These are phyloP conservation scores for Daldinia concentrica DNA, from an alignment of 495 filamentous ascomycete genomes.

Conservation along the genomic window DNA sequence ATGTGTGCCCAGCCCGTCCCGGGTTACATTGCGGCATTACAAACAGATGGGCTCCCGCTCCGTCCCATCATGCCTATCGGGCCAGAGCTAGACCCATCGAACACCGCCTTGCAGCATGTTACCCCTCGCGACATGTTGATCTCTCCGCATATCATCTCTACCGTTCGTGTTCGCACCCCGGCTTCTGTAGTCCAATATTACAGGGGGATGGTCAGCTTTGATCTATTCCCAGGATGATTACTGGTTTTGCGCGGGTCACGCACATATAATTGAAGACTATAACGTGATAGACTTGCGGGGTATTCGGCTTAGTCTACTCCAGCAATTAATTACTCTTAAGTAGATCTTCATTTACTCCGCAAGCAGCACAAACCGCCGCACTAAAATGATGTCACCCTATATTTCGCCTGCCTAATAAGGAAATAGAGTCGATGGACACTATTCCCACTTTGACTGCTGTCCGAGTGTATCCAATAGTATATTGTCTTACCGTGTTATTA, in stretches of 20 bases:
- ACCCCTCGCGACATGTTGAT: slow-evolving; percentile 30
- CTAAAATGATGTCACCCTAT: slow-evolving; percentile 29
- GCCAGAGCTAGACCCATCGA: background rate
- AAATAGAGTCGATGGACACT: slow-evolving; percentile 11
- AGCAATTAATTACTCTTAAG: slow-evolving; percentile 36
- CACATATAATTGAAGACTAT: slow-evolving; percentile 26
- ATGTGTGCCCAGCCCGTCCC: slow-evolving; percentile 12
- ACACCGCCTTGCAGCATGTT: slow-evolving; percentile 1
- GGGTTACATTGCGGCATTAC: slow-evolving; percentile 18
- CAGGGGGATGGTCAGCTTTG: slow-evolving; percentile 37
- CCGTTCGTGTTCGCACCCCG: slow-evolving; percentile 16
- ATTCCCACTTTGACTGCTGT: slow-evolving; percentile 29
- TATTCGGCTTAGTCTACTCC: slow-evolving; percentile 19
- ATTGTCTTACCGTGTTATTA: slow-evolving; percentile 12
- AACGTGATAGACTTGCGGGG: slow-evolving; percentile 29
- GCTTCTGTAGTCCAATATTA: slow-evolving; percentile 21
- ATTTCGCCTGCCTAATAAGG: slow-evolving; percentile 34
- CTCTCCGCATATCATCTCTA: slow-evolving; percentile 25
- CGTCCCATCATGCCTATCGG: slow-evolving; percentile 3
- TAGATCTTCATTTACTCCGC: slow-evolving; percentile 37
- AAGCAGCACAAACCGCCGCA: slow-evolving; percentile 11
- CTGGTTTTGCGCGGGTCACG: slow-evolving; percentile 41
- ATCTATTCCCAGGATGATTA: slow-evolving; percentile 31
- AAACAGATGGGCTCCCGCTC: slow-evolving; percentile 8
- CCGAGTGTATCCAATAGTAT: slow-evolving; percentile 35